Conservation (phyloP, 1,284 basidiomycete genomes). For the Cryptococcus neoformans region DNA sequence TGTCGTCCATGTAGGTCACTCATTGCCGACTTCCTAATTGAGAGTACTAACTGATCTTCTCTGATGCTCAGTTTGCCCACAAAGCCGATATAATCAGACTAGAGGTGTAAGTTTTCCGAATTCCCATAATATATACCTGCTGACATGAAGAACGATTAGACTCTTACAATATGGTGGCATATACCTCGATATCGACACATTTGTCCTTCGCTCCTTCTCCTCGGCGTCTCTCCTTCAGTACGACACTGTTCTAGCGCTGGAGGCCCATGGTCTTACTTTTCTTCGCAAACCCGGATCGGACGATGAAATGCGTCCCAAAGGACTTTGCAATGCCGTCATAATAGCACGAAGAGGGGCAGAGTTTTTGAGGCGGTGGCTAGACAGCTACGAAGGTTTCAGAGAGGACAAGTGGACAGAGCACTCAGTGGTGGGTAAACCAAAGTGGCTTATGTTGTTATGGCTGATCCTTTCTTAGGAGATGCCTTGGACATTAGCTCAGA, state of each 20-base stretch:
- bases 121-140: neutral
- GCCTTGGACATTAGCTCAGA: conserved; percentile 42
- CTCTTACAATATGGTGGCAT: conserved; percentile 49
- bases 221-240: conserved; percentile 26
- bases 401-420: conserved; percentile 44
- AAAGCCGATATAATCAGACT: conserved; percentile 50
- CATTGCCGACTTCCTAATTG: neutral
- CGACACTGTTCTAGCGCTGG: conserved; percentile 49
- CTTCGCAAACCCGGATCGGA: conserved; percentile 17
- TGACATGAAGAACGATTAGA: conserved; percentile 7
- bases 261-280: conserved; percentile 31
- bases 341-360: conserved; percentile 38
- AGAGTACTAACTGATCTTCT: no score
- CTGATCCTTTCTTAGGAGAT: conserved; percentile 24
- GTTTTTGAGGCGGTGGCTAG: conserved; percentile 45
- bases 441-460: neutral
- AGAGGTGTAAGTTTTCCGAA: conserved; percentile 30
- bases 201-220: conserved; percentile 26
- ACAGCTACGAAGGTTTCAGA: conserved; percentile 45
- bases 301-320: conserved; percentile 41
- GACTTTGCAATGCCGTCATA: conserved; percentile 52
- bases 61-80: conserved; percentile 39
- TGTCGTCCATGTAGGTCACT: conserved; percentile 30
- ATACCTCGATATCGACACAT: conserved; percentile 50
- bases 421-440: conserved; percentile 32